Evolutionary conservation across 495 filamentous ascomycete genomes (phyloP).

Genomic region (Thozetella sp.): DNA sequence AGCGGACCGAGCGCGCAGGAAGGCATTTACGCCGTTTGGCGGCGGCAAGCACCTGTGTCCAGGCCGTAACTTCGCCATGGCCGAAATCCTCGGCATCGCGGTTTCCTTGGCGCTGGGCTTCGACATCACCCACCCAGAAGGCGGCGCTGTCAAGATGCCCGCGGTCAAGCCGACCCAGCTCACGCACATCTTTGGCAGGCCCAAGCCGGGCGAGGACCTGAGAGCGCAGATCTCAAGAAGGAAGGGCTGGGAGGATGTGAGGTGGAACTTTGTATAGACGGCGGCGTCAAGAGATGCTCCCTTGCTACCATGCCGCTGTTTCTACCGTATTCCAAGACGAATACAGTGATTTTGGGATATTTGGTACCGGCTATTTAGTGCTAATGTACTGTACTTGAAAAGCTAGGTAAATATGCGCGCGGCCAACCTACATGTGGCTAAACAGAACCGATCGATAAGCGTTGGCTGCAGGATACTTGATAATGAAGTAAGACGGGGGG

Average conservation of each 20-base stretch:
- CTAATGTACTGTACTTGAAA: no score
- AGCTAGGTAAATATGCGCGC: no score
- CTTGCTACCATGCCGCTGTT: no score
- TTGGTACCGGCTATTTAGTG: no score
- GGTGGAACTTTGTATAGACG: slow-evolving; percentile 15
- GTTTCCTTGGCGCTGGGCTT: slow-evolving; percentile 35
- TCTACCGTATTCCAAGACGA: no score
- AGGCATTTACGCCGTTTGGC: slow-evolving; percentile 40
- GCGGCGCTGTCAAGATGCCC: slow-evolving; percentile 5
- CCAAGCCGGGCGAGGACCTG: slow-evolving; percentile 15
- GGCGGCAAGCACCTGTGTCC: slow-evolving; percentile 47
- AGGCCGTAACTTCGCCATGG: slow-evolving; percentile 42
- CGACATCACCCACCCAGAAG: slow-evolving; percentile 24
- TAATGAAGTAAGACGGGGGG: no score
- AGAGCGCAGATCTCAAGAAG: slow-evolving; percentile 16
- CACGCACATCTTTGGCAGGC: slow-evolving; percentile 3
- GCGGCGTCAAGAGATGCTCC: no score
- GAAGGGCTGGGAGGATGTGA: slow-evolving; percentile 23
- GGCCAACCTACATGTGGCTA: no score
- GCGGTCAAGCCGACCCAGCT: slow-evolving; percentile 5
- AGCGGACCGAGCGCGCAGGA: slow-evolving; percentile 13
- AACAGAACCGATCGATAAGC: no score
- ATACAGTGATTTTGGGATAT: no score
- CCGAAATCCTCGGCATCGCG: slow-evolving; percentile 36
- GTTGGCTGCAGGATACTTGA: no score